These are phyloP conservation scores for Fusarium sp. DNA, from an alignment of 2,329 filamentous ascomycete species.

Conservation along the genomic window DNA sequence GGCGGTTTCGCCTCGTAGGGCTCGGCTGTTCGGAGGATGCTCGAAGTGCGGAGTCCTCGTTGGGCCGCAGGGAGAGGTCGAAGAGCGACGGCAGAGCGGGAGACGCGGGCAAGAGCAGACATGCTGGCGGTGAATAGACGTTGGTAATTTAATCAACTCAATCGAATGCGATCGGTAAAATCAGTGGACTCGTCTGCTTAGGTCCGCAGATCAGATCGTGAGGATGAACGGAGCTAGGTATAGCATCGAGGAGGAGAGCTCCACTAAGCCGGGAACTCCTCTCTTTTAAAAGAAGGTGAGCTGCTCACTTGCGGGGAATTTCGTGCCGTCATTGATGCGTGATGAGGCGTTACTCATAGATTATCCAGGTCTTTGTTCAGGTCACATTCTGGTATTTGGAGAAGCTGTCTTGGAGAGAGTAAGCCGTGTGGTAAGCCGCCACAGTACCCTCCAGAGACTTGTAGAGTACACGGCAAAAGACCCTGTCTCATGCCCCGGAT, in stretches of 20 bases:
- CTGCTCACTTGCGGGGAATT: slow-evolving; percentile 30
- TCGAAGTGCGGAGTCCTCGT: slow-evolving; percentile 40
- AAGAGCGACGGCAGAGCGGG: slow-evolving; percentile 23
- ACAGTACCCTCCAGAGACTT: slow-evolving; percentile 32
- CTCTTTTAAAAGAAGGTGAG: slow-evolving; percentile 28
- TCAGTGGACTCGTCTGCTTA: slow-evolving; percentile 1
- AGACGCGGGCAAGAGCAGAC: slow-evolving; percentile 28
- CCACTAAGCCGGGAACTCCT: slow-evolving; percentile 16
- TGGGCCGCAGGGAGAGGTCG: slow-evolving; percentile 37
- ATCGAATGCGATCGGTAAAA: background rate
- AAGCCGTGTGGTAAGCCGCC: slow-evolving; percentile 12
- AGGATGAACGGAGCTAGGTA: slow-evolving; percentile 19
- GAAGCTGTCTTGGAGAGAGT: slow-evolving; percentile 2
- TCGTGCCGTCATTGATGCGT: slow-evolving; percentile 41
- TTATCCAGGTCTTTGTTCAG: slow-evolving; percentile 2
- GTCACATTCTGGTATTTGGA: slow-evolving; percentile 37
- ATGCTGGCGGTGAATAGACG: slow-evolving; percentile 4
- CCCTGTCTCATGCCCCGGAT: slow-evolving; percentile 32
- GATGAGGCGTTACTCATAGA: slow-evolving; percentile 9
- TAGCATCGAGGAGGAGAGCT: slow-evolving; percentile 28
- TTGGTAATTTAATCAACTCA: background rate
- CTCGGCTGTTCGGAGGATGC: slow-evolving; percentile 31
- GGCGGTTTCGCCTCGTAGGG: slow-evolving; percentile 39
- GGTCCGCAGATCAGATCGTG: slow-evolving; percentile 18
- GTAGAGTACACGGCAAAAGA: slow-evolving; percentile 14